Conservation (phyloP, 2,329 filamentous ascomycete genomes). For the Dactylellina sp. region DNA sequence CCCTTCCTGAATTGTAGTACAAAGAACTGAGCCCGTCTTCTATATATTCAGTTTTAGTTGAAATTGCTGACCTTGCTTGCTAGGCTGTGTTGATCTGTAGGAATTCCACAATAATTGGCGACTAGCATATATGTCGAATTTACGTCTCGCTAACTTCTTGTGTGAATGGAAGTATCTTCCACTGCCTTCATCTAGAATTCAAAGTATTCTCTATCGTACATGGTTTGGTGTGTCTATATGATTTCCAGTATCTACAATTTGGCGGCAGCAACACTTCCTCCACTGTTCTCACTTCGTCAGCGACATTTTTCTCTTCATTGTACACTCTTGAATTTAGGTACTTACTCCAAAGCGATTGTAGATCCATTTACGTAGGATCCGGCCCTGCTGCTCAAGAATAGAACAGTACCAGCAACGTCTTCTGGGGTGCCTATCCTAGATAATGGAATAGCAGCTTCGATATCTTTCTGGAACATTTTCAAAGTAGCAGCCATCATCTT, state of each 20-base stretch:
- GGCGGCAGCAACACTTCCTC: conserved; percentile 63
- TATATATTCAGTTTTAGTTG: no score
- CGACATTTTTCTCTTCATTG: conserved; percentile 66
- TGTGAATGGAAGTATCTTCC: no score
- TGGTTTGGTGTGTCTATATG: conserved; percentile 47
- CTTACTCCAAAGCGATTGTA: conserved; percentile 70
- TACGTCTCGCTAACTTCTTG: no score
- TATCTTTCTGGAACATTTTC: conserved; percentile 69
- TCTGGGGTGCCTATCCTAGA: conserved; percentile 74
- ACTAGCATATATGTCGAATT: no score
- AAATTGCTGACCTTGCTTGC: no score
- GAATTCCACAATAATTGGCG: no score
- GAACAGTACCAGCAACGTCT: conserved; percentile 77
- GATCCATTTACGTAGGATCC: conserved; percentile 76
- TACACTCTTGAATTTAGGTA: conserved; percentile 61
- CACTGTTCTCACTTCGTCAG: conserved; percentile 60
- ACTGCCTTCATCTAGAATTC: no score
- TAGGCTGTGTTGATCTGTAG: no score
- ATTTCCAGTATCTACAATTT: conserved; percentile 62
- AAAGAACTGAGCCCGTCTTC: no score
- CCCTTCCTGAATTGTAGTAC: no score
- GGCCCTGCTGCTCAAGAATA: conserved; percentile 76
- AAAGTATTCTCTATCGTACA: conserved; percentile 23
- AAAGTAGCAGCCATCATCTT: conserved; percentile 81
- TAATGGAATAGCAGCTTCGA: conserved; percentile 73